Evolutionary conservation across 768 basidiomycete species (phyloP), one percentile per base, ranked within the genome.

Genomic region (Xerocomellus intermedius): DNA sequence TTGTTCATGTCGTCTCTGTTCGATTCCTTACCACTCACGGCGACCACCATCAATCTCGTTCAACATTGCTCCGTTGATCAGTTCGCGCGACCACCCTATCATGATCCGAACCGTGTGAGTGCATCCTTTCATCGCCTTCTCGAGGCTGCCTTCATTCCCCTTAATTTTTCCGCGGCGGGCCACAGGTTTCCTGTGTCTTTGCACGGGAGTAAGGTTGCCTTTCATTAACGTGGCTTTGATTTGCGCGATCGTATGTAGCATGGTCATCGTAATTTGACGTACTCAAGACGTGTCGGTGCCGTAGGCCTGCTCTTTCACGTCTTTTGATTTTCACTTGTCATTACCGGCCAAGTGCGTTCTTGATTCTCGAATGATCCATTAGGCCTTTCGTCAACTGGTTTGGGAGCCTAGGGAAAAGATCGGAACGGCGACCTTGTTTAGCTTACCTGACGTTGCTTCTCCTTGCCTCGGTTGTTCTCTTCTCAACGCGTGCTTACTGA

Each of bases 271-370:
- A 51, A 65, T 59, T 59, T 66, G 60, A 66, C 64, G 63, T 66
- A 66, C 63, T 59, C 54, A 6, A 66, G 54, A 63, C 64, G 55
- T 60, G 52, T 64, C 64, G 64, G 64, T 55, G 61, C 64, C 64
- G 64, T 66, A 19, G 53, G 19, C 24, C 38, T 41, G 1, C 13
- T 60, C 52, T 45, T 43, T 64, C 62, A 42, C 57, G 9, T 28
- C 56, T 41, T 62, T 62, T 63, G 60, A 59, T 64, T 35, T 66
- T 59, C 64, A 56, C 61, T 9, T 26, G 37, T 64, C 57, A 66
- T 64, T 60, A 65, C 60, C 60, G 63, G 35, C 16, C 44, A 30
- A 41, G 22, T 24, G 28, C 36, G 30, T 58, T 48, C 49, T 33
- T 12, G 41, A 50, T 49, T 57, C 49, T 58, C 54, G 35, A 48